Percentiles rank a stretch among this genome's conserved stretches.
phyloP scores from a whole-genome alignment of 2,329 filamentous ascomycete species.

The Fusarium haematococcum region DNA sequence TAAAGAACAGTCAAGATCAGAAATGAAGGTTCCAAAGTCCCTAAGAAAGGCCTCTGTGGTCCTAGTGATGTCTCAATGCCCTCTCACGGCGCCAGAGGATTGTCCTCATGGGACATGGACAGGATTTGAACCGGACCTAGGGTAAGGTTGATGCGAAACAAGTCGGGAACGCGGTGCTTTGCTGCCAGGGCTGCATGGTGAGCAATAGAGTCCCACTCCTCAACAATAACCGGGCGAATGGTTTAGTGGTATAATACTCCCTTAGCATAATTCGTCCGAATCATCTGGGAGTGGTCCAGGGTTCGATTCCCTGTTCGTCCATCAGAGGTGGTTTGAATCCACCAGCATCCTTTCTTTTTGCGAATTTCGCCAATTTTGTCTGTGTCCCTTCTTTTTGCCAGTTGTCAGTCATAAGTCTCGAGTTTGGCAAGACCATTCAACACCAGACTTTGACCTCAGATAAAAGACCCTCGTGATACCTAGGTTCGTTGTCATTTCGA shows the following conservation, averaged over 20 bases:
- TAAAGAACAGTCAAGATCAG: background rate
- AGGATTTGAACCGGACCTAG: background rate
- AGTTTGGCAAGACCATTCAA: background rate
- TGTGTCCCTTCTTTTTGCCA: background rate
- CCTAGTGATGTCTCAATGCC: background rate
- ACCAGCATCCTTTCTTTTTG: background rate
- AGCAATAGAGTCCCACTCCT: fast-evolving
- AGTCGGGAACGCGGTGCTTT: background rate
- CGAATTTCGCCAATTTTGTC: background rate
- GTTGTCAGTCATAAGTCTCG: background rate
- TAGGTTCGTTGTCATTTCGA: background rate
- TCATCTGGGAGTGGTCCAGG: slow-evolving; percentile 44
- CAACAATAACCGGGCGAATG: slow-evolving; percentile 40
- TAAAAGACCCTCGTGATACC: background rate
- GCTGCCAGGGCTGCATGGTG: background rate
- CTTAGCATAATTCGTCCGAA: slow-evolving; percentile 43
- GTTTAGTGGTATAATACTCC: slow-evolving; percentile 47
- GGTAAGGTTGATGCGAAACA: background rate
- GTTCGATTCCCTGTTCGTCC: slow-evolving; percentile 47
- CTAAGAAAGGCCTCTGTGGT: background rate
- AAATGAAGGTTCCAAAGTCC: background rate
- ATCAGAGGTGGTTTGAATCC: slow-evolving; percentile 37
- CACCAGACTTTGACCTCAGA: background rate
- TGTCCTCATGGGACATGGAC: background rate
- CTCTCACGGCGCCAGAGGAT: background rate